Conservation (phyloP, 2,329 filamentous ascomycete genomes). For the Diplocarpon rosae region DNA sequence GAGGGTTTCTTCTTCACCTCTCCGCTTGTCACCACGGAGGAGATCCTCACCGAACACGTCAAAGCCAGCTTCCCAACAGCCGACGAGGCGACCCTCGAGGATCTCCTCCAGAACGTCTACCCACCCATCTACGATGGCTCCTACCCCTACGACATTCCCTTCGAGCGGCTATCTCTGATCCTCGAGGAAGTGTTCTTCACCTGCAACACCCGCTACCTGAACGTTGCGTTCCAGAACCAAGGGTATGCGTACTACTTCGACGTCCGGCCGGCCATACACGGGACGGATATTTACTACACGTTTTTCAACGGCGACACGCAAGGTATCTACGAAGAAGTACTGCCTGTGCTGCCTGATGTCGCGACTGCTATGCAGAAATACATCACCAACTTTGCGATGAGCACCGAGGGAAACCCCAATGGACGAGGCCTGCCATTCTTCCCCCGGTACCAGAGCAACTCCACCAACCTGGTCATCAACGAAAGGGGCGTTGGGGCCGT, state of each 20-base stretch:
- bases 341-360: too few species aligned
- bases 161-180: conserved; percentile 32
- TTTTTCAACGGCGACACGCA: too few species aligned
- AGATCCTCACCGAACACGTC: conserved; percentile 23
- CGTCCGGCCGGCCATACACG: too few species aligned
- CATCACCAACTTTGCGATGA: too few species aligned
- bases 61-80: conserved; percentile 22
- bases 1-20: conserved; percentile 28
- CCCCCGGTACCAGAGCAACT: too few species aligned
- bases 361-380: too few species aligned
- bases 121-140: conserved; percentile 35
- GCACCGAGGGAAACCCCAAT: too few species aligned
- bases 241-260: conserved; percentile 40
- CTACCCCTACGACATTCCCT: conserved; percentile 34
- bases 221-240: conserved; percentile 33
- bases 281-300: too few species aligned
- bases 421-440: too few species aligned
- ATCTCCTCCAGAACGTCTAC: conserved; percentile 36
- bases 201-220: conserved; percentile 41
- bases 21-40: conserved; percentile 5
- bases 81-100: conserved; percentile 25
- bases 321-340: too few species aligned
- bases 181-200: conserved; percentile 34
- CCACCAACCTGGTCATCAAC: too few species aligned
- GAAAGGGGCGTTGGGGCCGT: too few species aligned